phyloP scores from a whole-genome alignment of 148 eudicot genomes.

The Polygonum aviculare region DNA sequence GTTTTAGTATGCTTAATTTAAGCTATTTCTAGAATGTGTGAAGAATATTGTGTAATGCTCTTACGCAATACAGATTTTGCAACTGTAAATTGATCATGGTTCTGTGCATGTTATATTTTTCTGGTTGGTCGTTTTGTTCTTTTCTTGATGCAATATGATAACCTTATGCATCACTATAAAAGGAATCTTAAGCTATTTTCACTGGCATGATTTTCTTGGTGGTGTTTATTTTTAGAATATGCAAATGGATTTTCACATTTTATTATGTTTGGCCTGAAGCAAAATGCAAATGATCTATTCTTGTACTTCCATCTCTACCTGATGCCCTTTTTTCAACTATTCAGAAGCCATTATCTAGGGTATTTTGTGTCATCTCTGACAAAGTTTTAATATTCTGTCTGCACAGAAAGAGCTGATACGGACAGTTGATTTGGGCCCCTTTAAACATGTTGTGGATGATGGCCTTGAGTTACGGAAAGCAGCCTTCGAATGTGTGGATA shows the following conservation, averaged over 20 bases:
- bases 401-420: constrained; percentile 86
- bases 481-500: constrained; percentile 96
- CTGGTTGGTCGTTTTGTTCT: no score
- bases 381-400: background rate
- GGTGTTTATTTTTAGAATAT: background rate
- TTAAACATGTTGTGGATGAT: constrained; percentile 97
- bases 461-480: constrained; percentile 97
- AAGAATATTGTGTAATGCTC: background rate
- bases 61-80: background rate
- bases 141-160: no score
- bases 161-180: no score
- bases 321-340: background rate
- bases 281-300: background rate
- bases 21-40: background rate
- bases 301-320: background rate
- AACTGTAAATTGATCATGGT: background rate
- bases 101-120: no score
- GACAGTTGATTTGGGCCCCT: constrained; percentile 44
- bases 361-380: background rate
- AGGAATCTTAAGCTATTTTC: background rate
- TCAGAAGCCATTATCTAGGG: background rate
- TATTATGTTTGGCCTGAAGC: background rate
- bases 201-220: background rate
- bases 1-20: background rate
- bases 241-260: background rate